Conservation (phyloP, 306 rosid genomes). For the Pyrus communis region DNA sequence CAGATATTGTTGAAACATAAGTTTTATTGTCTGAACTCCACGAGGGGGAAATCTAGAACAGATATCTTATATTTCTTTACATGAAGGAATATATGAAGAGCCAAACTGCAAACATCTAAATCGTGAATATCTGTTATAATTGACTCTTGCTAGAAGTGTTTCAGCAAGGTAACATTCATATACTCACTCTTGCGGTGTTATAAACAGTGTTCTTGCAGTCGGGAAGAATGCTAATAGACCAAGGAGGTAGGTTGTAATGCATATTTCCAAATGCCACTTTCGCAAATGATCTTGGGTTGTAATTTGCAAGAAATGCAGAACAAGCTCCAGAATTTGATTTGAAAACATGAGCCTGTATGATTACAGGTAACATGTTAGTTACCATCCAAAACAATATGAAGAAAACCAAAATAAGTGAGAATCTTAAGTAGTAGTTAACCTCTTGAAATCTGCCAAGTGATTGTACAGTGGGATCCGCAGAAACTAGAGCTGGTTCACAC, state of each 20-base stretch:
- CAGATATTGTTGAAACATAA: not conserved
- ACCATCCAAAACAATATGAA: conserved; percentile 3
- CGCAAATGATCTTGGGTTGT: conserved; percentile 56
- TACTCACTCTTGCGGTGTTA: conserved; percentile 94
- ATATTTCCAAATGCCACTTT: conserved; percentile 64
- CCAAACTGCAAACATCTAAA: not conserved
- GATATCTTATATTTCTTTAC: not conserved
- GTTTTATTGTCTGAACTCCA: not conserved
- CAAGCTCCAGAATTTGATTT: conserved; percentile 67
- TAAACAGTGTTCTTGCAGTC: conserved; percentile 87
- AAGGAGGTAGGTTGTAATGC: conserved; percentile 94
- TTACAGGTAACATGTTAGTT: conserved; percentile 6
- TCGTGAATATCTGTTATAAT: not conserved
- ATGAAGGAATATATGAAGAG: not conserved
- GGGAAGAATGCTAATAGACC: conserved; percentile 99
- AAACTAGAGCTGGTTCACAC: conserved; percentile 83
- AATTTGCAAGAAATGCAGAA: conserved; percentile 92
- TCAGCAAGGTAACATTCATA: too few relatives aligned
- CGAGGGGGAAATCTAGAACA: not conserved
- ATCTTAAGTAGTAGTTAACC: conserved; percentile 38
- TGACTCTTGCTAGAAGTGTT: not conserved
- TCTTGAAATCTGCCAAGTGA: conserved; percentile 70
- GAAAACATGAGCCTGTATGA: conserved; percentile 77
- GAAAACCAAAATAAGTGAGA: not conserved
- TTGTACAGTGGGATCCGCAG: conserved; percentile 59